Base-by-base conservation (phyloP, 169 alveolate genomes). In the Hepatocystis sp. region DNA sequence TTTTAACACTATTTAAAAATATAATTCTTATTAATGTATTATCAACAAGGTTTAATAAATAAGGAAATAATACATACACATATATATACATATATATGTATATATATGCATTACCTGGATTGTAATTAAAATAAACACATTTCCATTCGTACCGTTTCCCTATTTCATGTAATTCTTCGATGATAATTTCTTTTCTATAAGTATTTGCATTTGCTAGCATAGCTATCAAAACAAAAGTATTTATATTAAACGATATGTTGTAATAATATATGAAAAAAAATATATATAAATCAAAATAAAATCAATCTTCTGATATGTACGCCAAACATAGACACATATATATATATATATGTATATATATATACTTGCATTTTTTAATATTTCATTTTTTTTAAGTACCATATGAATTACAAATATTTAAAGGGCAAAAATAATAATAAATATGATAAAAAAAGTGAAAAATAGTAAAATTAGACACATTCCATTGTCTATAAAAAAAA, bases 321-420 rank as follows among this genome's bases (percentile, higher is more conserved):
- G n/a, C n/a, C n/a, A n/a, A n/a, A n/a, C n/a, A n/a, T n/a, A n/a
- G n/a, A n/a, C n/a, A n/a, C n/a, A n/a, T n/a, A n/a, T n/a, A n/a
- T n/a, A n/a, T n/a, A n/a, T n/a, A n/a, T n/a, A n/a, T n/a, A n/a
- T n/a, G n/a, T n/a, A n/a, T n/a, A n/a, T n/a, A n/a, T n/a, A n/a
- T n/a, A n/a, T n/a, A n/a, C n/a, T n/a, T n/a, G n/a, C n/a, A n/a
- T n/a, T n/a, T n/a, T n/a, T n/a, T n/a, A n/a, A n/a, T n/a, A n/a
- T n/a, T n/a, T n/a, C n/a, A n/a, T n/a, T n/a, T n/a, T 27, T 64
- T 49, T 49, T 13, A 64, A 19, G 61, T 71, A 71, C 86, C 86
- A 71, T 71, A 71, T 17, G 86, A 71, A 42, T 71, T 71, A 25
- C 86, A 71, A 56, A 71, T 55, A 32, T 71, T 71, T 15, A 71